These are phyloP conservation scores for Neoboletus subvelutipes DNA, from an alignment of 768 basidiomycete genomes.

Conservation along the genomic window DNA sequence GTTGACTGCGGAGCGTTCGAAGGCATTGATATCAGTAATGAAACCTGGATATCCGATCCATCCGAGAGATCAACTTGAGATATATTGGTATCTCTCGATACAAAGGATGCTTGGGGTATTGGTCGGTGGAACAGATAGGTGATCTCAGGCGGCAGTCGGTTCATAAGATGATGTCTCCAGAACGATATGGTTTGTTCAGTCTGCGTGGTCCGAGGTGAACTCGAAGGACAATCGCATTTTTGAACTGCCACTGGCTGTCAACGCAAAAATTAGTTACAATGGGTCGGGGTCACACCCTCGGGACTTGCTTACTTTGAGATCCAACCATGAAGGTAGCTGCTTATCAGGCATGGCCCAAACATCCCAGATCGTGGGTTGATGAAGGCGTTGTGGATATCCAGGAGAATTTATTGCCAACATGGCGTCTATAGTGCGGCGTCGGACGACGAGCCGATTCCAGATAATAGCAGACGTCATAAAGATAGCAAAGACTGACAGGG, in stretches of 20 bases:
- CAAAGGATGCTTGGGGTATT: background rate
- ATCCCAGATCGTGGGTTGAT: constrained; percentile 28
- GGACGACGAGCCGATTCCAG: constrained; percentile 34
- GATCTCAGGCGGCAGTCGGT: constrained; percentile 27
- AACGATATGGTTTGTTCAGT: constrained; percentile 9
- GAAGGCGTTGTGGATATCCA: background rate
- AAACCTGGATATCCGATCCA: constrained; percentile 27
- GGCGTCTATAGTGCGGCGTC: constrained; percentile 30
- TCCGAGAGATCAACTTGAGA: constrained; percentile 7
- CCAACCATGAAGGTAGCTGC: constrained; percentile 10
- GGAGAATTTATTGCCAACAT: constrained; percentile 7
- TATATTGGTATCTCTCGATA: background rate
- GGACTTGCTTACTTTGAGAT: constrained; percentile 22
- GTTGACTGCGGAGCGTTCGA: constrained; percentile 3
- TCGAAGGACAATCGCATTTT: background rate
- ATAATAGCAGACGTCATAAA: constrained; percentile 31
- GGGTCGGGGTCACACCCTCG: constrained; percentile 19
- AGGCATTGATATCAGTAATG: constrained; percentile 32
- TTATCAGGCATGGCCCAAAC: constrained; percentile 11
- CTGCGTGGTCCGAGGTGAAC: background rate
- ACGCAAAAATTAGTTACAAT: background rate
- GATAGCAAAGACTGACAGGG: constrained; percentile 31
- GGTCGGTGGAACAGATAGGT: constrained; percentile 29
- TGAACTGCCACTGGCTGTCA: constrained; percentile 27
- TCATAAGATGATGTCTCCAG: constrained; percentile 22